phyloP scores from a whole-genome alignment of 257 asterid species.

The Capsicum pubescens region DNA sequence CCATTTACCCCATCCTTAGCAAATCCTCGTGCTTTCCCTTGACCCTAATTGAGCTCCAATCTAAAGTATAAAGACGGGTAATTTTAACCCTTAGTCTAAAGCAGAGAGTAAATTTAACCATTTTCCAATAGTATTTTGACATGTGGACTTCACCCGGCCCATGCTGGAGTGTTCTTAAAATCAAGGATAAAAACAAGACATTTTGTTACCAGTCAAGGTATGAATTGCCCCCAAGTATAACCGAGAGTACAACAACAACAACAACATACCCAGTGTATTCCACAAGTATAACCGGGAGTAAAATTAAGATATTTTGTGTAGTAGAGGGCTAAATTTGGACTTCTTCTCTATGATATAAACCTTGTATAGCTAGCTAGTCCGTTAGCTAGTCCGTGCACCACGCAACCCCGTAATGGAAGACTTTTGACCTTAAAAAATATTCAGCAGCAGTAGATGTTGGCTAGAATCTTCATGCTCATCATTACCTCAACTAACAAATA shows the following conservation, averaged over 20 bases:
- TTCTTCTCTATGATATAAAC: not conserved
- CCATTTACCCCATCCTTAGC: not conserved
- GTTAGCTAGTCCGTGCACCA: not conserved
- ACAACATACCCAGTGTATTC: not conserved
- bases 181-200: not conserved
- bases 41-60: not conserved
- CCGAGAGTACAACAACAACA: not conserved
- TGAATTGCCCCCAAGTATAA: slow-evolving; percentile 4
- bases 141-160: slow-evolving; percentile 4
- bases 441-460: not conserved
- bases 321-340: slow-evolving; percentile 19
- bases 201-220: not conserved
- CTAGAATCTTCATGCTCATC: slow-evolving; percentile 9
- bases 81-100: not conserved
- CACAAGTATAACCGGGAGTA: not conserved
- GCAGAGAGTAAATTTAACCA: not conserved
- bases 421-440: not conserved
- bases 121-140: not conserved
- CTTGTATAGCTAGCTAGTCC: not conserved
- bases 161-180: slow-evolving; percentile 5
- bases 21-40: not conserved
- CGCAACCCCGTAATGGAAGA: slow-evolving; percentile 1
- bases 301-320: not conserved
- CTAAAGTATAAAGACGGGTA: not conserved
- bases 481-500: slow-evolving; percentile 19